phyloP scores from a whole-genome alignment of 2,329 filamentous ascomycete species.

The Diaporthe capsici region DNA sequence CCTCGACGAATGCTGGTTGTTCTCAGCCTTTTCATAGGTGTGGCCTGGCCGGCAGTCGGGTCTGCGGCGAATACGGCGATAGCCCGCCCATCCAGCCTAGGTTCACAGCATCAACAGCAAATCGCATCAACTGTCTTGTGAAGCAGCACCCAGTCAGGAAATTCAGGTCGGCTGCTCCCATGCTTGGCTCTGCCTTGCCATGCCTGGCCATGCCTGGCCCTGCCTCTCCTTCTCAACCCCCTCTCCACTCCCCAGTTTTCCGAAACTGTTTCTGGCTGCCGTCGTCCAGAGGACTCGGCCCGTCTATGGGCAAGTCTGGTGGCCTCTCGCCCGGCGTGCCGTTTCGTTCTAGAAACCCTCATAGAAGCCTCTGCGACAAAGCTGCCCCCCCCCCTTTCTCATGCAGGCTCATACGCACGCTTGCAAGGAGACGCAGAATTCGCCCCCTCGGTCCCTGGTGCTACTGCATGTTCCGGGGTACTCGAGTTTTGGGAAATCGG shows the following conservation, averaged over 20 bases:
- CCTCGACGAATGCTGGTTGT: not conserved
- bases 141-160: not conserved
- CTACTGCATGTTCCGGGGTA: slow-evolving; percentile 37
- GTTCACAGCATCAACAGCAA: not conserved
- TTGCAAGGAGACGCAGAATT: slow-evolving; percentile 8
- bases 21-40: slow-evolving; percentile 4
- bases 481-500: slow-evolving; percentile 28
- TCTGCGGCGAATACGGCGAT: slow-evolving; percentile 2
- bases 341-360: slow-evolving; percentile 16
- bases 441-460: slow-evolving; percentile 1
- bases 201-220: not conserved
- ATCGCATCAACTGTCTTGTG: not conserved
- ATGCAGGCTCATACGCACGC: slow-evolving; percentile 12
- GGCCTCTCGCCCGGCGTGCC: slow-evolving; percentile 10
- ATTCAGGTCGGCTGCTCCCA: not conserved
- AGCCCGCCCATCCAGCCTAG: not conserved
- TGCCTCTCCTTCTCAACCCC: not conserved
- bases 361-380: slow-evolving; percentile 26
- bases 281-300: slow-evolving; percentile 26
- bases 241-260: slow-evolving; percentile 27
- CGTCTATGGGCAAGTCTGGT: not conserved
- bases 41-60: slow-evolving; percentile 15
- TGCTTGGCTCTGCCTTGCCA: slow-evolving; percentile 13
- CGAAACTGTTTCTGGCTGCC: slow-evolving; percentile 24
- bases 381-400: slow-evolving; percentile 25